Evolutionary conservation across 2,329 filamentous ascomycete genomes (phyloP).

Genomic region (Microsporum audouinii): DNA sequence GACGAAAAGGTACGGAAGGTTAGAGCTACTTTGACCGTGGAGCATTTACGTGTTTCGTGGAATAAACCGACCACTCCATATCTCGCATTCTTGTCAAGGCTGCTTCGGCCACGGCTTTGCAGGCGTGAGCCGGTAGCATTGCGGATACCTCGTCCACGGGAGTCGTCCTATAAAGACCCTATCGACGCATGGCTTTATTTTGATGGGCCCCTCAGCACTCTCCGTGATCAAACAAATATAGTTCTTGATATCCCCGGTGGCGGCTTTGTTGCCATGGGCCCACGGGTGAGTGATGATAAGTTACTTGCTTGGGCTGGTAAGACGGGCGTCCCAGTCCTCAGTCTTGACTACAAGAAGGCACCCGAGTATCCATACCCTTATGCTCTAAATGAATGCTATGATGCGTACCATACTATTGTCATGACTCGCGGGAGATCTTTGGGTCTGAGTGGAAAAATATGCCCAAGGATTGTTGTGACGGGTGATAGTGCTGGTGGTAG

Average conservation of each 20-base stretch:
- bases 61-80: constrained; percentile 90
- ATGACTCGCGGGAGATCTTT: constrained; percentile 62
- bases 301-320: constrained; percentile 84
- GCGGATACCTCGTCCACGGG: constrained; percentile 66
- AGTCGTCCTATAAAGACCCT: constrained; percentile 72
- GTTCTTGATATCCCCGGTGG: constrained; percentile 87
- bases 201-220: constrained; percentile 68
- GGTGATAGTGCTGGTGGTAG: constrained; percentile 79
- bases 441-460: constrained; percentile 55
- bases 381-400: constrained; percentile 76
- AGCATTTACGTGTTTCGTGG: constrained; percentile 87
- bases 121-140: constrained; percentile 71
- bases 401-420: constrained; percentile 67
- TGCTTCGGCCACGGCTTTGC: constrained; percentile 69
- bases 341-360: constrained; percentile 81
- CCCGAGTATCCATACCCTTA: constrained; percentile 78
- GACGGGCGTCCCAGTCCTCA: constrained; percentile 76
- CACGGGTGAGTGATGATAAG: constrained; percentile 89
- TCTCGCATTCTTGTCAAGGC: constrained; percentile 56
- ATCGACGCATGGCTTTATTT: constrained; percentile 88
- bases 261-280: constrained; percentile 93
- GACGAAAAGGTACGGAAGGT: constrained; percentile 95
- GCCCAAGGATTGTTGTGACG: constrained; percentile 59
- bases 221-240: constrained; percentile 64
- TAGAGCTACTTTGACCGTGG: constrained; percentile 71